Evolutionary conservation across 1,284 basidiomycete genomes (phyloP).

Genomic region (Entoloma clypeatum): DNA sequence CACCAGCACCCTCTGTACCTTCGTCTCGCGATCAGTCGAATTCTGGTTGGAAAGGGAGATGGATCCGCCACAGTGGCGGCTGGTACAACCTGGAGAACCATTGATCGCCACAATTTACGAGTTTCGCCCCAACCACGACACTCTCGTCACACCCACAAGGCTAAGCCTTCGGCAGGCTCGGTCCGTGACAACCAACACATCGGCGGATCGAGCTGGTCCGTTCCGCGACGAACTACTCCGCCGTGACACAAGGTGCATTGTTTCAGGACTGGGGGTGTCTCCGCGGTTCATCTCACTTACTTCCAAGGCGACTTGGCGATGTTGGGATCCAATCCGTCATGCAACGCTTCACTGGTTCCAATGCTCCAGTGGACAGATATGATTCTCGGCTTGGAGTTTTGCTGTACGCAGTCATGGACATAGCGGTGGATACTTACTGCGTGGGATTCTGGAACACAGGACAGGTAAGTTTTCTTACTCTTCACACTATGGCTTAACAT

Average conservation of each 20-base stretch:
- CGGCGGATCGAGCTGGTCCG: constrained; percentile 3
- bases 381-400: constrained; percentile 13
- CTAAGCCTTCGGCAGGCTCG: too few relatives aligned
- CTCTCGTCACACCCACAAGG: constrained; percentile 10
- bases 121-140: constrained; percentile 12
- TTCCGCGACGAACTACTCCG: constrained; percentile 13
- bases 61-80: constrained; percentile 7
- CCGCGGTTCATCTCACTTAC: constrained; percentile 14
- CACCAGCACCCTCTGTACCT: constrained; percentile 16
- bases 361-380: constrained; percentile 13
- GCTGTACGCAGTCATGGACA: constrained; percentile 10
- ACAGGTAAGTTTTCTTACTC: constrained; percentile 14
- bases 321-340: constrained; percentile 13
- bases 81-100: constrained; percentile 8
- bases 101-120: constrained; percentile 17
- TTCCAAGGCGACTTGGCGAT: constrained; percentile 18
- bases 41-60: constrained; percentile 16
- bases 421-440: constrained; percentile 9
- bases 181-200: constrained; percentile 10
- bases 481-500: not conserved
- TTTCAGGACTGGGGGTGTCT: not conserved
- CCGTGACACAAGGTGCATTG: constrained; percentile 6
- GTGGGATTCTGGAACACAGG: constrained; percentile 17
- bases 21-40: constrained; percentile 12
- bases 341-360: constrained; percentile 12